A percentile compares a stretch with the other conserved stretches of the same genome.
Conservation (phyloP, 2,329 filamentous ascomycete species). For the Penicillium capsulatum region DNA sequence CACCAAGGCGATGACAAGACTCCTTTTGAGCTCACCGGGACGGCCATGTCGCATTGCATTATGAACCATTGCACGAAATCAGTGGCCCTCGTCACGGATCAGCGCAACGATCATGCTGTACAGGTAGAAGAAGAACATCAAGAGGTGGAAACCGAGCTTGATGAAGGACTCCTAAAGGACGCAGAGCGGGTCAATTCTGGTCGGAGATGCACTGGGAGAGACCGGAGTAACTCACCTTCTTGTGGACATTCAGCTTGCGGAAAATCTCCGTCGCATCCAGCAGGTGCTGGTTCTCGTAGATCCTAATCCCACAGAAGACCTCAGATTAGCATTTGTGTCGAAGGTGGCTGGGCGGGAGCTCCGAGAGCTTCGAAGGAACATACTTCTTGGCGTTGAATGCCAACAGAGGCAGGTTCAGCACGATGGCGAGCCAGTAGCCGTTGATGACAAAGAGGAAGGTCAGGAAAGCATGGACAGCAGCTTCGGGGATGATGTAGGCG, state of each 20-base stretch:
- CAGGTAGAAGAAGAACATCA: slow-evolving; percentile 99
- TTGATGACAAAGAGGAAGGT: slow-evolving; percentile 97
- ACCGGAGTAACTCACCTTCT: slow-evolving; percentile 85
- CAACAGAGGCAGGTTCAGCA: slow-evolving; percentile 87
- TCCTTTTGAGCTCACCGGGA: slow-evolving; percentile 16
- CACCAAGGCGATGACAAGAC: slow-evolving; percentile 5
- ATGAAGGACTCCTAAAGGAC: slow-evolving; percentile 85
- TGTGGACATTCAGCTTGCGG: slow-evolving; percentile 97
- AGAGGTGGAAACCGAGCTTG: slow-evolving; percentile 95
- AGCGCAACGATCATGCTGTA: slow-evolving; percentile 98
- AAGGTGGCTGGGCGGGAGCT: not conserved
- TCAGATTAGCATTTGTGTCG: slow-evolving; percentile 20
- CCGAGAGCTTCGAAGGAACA: slow-evolving; percentile 36
- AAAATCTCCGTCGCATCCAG: slow-evolving; percentile 98
- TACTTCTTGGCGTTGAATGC: slow-evolving; percentile 98
- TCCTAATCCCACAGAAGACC: slow-evolving; percentile 54
- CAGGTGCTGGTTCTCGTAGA: slow-evolving; percentile 93
- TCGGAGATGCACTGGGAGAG: slow-evolving; percentile 1
- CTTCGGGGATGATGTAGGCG: slow-evolving; percentile 98
- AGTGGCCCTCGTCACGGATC: slow-evolving; percentile 90
- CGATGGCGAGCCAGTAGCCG: slow-evolving; percentile 91
- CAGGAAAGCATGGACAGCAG: slow-evolving; percentile 92
- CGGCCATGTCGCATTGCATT: slow-evolving; percentile 40
- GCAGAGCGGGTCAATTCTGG: not conserved
- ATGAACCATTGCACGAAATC: slow-evolving; percentile 45